Conservation (phyloP, 208 protist genomes). For the Angomonas desouzai region DNA sequence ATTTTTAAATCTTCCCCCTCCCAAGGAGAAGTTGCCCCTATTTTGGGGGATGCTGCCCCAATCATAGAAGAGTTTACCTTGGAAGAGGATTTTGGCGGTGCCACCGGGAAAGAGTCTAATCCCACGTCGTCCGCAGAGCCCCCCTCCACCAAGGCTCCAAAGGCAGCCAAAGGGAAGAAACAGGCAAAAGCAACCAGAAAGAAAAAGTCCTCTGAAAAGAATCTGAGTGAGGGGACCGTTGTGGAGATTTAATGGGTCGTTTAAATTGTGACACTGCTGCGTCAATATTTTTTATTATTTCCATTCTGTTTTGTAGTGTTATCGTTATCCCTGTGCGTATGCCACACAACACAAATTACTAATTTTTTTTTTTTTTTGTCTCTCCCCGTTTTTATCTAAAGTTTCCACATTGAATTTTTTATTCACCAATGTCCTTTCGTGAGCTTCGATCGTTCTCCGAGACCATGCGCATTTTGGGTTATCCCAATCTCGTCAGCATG, state of each 20-base stretch:
- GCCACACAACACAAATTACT: neutral
- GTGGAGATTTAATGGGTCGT: neutral
- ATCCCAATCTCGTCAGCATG: constrained; percentile 94
- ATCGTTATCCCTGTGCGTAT: constrained; percentile 4
- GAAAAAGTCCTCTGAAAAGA: constrained; percentile 4
- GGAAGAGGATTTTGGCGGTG: constrained; percentile 14
- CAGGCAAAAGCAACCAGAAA: neutral
- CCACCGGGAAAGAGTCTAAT: neutral
- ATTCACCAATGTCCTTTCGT: constrained; percentile 85
- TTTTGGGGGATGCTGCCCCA: neutral
- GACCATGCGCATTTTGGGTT: constrained; percentile 94
- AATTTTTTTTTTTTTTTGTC: constrained; percentile 9
- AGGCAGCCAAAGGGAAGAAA: neutral
- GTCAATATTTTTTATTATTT: constrained; percentile 13
- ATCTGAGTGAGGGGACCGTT: neutral
- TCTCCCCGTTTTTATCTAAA: neutral
- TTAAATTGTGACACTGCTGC: neutral
- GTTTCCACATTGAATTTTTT: constrained; percentile 12
- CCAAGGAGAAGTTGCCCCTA: neutral
- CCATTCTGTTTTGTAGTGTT: neutral
- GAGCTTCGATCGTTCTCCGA: constrained; percentile 94
- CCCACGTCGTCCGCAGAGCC: neutral
- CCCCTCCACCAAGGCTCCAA: neutral
- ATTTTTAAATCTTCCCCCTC: constrained; percentile 39
- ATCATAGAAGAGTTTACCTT: constrained; percentile 30